A percentile compares a stretch with the other conserved stretches of the same genome.
Conservation (phyloP, 305 asterid genomes). For the Fraxinus latifolia region DNA sequence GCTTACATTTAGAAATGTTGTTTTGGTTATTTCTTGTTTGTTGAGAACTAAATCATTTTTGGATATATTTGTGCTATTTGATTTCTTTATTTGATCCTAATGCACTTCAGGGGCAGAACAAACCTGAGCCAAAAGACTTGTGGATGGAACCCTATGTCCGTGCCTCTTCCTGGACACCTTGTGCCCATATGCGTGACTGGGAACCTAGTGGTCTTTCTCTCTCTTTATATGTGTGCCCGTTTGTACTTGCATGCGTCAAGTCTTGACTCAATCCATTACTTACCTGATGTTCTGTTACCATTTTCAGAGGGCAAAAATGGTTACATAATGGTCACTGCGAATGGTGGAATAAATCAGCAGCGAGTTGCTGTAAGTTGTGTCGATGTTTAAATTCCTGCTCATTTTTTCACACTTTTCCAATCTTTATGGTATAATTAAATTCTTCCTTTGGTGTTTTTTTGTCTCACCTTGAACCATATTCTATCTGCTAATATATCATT, state of each 20-base stretch:
- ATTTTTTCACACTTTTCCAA: conserved; percentile 1
- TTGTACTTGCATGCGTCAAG: conserved; percentile 8
- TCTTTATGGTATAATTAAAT: conserved; percentile 7
- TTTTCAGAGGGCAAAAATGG: conserved; percentile 74
- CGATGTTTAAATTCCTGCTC: conserved; percentile 21
- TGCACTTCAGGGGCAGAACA: conserved; percentile 60
- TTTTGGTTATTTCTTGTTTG: conserved; percentile 20
- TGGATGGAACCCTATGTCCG: conserved; percentile 76
- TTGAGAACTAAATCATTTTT: not conserved
- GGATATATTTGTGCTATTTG: conserved; percentile 10
- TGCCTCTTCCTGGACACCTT: conserved; percentile 91
- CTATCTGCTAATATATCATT: not conserved
- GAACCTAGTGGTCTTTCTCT: conserved; percentile 61
- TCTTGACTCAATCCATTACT: conserved; percentile 17
- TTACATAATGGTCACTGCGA: conserved; percentile 82
- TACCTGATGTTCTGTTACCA: conserved; percentile 21
- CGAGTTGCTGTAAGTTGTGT: conserved; percentile 89
- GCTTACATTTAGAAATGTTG: conserved; percentile 11
- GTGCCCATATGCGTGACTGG: conserved; percentile 68
- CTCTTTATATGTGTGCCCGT: conserved; percentile 13
- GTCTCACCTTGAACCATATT: conserved; percentile 3
- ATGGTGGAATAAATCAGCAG: conserved; percentile 99
- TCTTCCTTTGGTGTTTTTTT: conserved; percentile 1
- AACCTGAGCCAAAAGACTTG: conserved; percentile 86
- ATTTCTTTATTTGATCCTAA: conserved; percentile 17